Evolutionary conservation across 202 grass and related monocot species (phyloP).

Genomic region (Brachypodium distachyon): DNA sequence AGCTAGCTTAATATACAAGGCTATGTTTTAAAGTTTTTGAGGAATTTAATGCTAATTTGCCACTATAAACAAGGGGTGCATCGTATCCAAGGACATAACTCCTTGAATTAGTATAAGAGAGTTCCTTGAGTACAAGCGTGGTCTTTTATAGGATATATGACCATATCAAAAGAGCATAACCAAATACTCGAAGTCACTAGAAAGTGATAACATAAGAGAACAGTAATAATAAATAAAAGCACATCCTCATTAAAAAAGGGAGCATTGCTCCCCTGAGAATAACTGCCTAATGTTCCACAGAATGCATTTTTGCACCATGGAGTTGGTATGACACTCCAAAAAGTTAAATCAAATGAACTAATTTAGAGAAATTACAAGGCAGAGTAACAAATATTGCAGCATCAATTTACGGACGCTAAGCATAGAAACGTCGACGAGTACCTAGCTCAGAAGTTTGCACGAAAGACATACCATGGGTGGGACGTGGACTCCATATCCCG

Average conservation of each 20-base stretch:
- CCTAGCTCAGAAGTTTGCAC: slow-evolving; percentile 1
- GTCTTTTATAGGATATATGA: slow-evolving; percentile 1
- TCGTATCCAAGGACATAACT: neutral
- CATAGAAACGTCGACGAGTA: neutral
- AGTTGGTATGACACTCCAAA: neutral
- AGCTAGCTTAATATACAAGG: neutral
- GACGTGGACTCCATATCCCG: slow-evolving; percentile 27
- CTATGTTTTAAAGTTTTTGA: neutral
- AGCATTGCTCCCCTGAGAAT: neutral
- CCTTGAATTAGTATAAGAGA: slow-evolving; percentile 8
- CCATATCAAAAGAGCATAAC: neutral
- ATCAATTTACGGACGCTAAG: neutral
- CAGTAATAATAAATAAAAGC: neutral
- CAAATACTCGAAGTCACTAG: neutral
- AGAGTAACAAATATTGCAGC: neutral
- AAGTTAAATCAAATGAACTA: too few relatives aligned
- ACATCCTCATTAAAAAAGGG: neutral
- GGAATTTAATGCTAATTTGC: neutral
- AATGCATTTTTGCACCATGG: neutral
- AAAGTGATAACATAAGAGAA: neutral
- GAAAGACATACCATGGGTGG: slow-evolving; percentile 43
- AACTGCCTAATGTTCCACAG: neutral
- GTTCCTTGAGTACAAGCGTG: neutral
- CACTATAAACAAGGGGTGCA: neutral
- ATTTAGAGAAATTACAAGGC: neutral